Evolutionary conservation across 2,329 filamentous ascomycete genomes (phyloP).

Genomic region (Orbilia oligospora): DNA sequence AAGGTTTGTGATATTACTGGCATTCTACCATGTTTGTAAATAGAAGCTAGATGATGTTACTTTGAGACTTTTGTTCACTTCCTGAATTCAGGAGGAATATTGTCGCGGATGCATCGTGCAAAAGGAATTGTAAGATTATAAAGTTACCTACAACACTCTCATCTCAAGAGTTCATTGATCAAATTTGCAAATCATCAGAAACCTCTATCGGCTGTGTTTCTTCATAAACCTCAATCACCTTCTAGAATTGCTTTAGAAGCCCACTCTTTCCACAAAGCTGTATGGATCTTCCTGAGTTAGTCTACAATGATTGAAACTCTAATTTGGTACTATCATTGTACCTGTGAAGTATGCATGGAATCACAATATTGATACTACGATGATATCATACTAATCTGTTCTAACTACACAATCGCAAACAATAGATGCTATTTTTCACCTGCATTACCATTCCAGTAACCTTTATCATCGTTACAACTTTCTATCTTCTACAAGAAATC

Average conservation of each 20-base stretch:
- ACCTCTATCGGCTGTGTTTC: neutral
- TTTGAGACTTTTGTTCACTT: no score
- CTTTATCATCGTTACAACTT: neutral
- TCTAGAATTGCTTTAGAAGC: neutral
- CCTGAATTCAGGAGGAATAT: no score
- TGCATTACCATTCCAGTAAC: slow-evolving; percentile 38
- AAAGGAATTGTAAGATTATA: no score
- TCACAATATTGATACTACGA: neutral
- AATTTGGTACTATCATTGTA: slow-evolving; percentile 29
- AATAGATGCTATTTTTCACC: slow-evolving; percentile 39
- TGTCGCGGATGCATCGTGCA: no score
- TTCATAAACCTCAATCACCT: neutral
- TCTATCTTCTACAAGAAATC: slow-evolving; percentile 37
- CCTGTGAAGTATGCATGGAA: slow-evolving; percentile 32
- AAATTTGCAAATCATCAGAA: no score
- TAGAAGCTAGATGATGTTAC: no score
- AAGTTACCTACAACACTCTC: no score
- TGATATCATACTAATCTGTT: neutral
- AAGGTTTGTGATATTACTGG: no score
- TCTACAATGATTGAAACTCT: slow-evolving; percentile 25
- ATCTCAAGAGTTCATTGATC: no score
- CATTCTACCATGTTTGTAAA: no score
- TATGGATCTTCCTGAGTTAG: neutral
- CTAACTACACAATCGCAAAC: neutral
- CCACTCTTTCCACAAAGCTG: neutral